A percentile compares a stretch with the other conserved stretches of the same genome.
phyloP scores from a whole-genome alignment of 257 asterid genomes.

The Solanum okadae region DNA sequence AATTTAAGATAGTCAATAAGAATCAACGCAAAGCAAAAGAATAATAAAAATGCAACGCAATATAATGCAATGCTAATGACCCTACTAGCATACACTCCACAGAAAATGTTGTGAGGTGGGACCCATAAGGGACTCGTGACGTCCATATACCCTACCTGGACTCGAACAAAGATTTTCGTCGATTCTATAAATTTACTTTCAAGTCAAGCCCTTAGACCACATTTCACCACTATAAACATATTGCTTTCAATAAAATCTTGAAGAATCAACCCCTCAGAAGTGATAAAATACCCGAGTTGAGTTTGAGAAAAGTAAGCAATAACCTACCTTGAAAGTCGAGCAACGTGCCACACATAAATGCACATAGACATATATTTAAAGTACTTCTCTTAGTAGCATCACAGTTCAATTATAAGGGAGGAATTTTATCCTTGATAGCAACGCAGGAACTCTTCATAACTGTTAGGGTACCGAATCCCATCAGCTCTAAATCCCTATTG shows the following conservation, averaged over 20 bases:
- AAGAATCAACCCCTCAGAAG: background rate
- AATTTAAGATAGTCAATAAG: background rate
- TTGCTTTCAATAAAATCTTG: background rate
- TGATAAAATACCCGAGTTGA: no score
- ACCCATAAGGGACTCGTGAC: background rate
- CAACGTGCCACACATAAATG: background rate
- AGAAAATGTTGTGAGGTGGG: background rate
- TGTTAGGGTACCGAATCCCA: background rate
- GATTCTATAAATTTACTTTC: background rate
- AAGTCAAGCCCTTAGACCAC: background rate
- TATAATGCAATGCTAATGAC: background rate
- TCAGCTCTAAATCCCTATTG: background rate
- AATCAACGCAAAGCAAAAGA: background rate
- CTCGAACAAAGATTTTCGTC: background rate
- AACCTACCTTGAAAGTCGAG: background rate
- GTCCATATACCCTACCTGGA: background rate
- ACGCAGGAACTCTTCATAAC: background rate
- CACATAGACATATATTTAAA: background rate
- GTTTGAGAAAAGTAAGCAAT: no score
- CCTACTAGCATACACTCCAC: background rate
- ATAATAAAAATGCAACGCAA: no score
- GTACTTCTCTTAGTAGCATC: background rate
- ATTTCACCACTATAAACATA: background rate
- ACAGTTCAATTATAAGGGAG: background rate
- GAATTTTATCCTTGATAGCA: background rate